These are phyloP conservation scores for Amphibolis antarctica DNA, from an alignment of 106 monocot genomes.

Conservation along the genomic window DNA sequence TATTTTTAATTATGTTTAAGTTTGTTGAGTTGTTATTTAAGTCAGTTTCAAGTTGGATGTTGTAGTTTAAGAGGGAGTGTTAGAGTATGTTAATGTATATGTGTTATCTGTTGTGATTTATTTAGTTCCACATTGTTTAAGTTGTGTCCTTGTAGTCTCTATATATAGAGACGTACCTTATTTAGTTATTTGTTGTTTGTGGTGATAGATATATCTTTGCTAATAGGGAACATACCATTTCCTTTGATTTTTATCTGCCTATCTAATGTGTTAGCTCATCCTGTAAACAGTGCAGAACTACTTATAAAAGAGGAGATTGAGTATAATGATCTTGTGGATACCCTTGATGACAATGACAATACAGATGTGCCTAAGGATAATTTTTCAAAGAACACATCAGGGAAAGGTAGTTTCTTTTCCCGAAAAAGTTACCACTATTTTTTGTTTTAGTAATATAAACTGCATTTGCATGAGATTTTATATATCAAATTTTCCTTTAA, in stretches of 20 bases:
- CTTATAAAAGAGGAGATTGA: slow-evolving; percentile 59
- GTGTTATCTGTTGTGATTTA: no score
- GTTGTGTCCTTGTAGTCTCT: no score
- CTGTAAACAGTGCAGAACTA: slow-evolving; percentile 61
- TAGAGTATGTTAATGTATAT: no score
- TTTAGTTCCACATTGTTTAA: no score
- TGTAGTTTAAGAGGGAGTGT: no score
- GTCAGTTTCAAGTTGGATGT: no score
- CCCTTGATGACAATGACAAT: slow-evolving; percentile 1
- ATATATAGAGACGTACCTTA: no score
- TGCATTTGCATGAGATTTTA: not conserved
- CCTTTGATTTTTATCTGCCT: not conserved
- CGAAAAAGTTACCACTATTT: not conserved
- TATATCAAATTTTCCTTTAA: not conserved
- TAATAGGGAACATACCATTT: no score
- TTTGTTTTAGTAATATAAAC: no score
- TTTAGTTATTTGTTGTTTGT: not conserved
- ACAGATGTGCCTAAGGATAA: slow-evolving; percentile 5
- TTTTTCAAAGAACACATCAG: slow-evolving; percentile 1
- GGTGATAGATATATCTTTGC: not conserved
- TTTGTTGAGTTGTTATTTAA: no score
- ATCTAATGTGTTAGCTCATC: not conserved
- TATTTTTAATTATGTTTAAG: no score
- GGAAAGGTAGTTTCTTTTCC: slow-evolving; percentile 18
- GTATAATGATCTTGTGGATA: slow-evolving; percentile 72